Evolutionary conservation across 2,329 filamentous ascomycete genomes (phyloP).

Genomic region (Leptosphaerulina australis): DNA sequence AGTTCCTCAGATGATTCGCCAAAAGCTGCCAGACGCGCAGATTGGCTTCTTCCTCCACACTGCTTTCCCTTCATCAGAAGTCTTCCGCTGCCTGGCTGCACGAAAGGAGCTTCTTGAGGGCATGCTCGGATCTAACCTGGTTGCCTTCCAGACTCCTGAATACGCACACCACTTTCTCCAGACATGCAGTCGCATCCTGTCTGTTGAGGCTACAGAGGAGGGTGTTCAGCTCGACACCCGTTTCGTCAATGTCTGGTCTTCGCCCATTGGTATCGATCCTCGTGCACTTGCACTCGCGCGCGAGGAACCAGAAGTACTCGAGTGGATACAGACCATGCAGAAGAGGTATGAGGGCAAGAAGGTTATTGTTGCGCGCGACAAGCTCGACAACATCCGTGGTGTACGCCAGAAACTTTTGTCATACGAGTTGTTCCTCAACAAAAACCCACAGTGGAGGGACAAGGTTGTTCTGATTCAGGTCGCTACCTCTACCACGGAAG

Average conservation of each 20-base stretch:
- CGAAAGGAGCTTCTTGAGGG: constrained; percentile 88
- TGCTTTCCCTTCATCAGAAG: constrained; percentile 93
- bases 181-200: constrained; percentile 88
- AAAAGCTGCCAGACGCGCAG: constrained; percentile 88
- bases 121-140: constrained; percentile 88
- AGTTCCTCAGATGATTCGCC: constrained; percentile 85
- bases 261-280: constrained; percentile 91
- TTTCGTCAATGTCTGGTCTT: constrained; percentile 84
- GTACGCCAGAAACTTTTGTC: constrained; percentile 92
- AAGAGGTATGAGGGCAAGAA: constrained; percentile 87
- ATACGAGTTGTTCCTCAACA: constrained; percentile 92
- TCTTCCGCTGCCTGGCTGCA: constrained; percentile 88
- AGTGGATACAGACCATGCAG: constrained; percentile 80
- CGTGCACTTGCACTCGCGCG: constrained; percentile 74
- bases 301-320: constrained; percentile 71
- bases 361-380: constrained; percentile 90
- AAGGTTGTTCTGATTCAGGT: constrained; percentile 92
- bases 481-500: constrained; percentile 86
- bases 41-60: constrained; percentile 97
- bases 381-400: constrained; percentile 89
- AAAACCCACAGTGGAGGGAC: constrained; percentile 87
- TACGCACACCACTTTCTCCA: constrained; percentile 94
- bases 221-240: constrained; percentile 90
- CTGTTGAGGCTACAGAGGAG: constrained; percentile 86
- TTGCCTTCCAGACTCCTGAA: constrained; percentile 92